These are phyloP conservation scores for Sonneratia caseolaris DNA, from an alignment of 345 rosid species.

Conservation along the genomic window DNA sequence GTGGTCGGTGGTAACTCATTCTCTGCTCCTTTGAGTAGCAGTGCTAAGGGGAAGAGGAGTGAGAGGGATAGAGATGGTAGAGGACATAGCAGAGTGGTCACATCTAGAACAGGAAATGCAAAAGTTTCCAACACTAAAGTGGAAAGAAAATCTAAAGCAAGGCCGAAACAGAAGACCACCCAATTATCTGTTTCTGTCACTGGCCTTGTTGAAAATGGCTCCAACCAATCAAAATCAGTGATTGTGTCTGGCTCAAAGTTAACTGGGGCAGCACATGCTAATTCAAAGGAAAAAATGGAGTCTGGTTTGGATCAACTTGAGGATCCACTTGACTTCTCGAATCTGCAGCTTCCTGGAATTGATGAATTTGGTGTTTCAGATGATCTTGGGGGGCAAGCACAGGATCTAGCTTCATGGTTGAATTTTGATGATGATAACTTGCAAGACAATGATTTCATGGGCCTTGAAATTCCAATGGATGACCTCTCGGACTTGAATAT, in stretches of 20 bases:
- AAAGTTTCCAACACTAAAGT: slow-evolving; percentile 69
- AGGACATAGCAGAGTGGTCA: slow-evolving; percentile 57
- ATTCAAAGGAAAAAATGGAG: slow-evolving; percentile 40
- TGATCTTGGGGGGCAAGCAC: slow-evolving; percentile 46
- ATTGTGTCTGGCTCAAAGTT: slow-evolving; percentile 39
- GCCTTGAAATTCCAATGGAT: slow-evolving; percentile 99
- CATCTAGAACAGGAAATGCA: slow-evolving; percentile 58
- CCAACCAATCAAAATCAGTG: slow-evolving; percentile 52
- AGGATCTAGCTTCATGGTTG: slow-evolving; percentile 90
- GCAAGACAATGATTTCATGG: slow-evolving; percentile 81
- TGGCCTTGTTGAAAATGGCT: slow-evolving; percentile 50
- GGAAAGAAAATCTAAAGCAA: slow-evolving; percentile 76
- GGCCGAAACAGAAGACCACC: slow-evolving; percentile 85
- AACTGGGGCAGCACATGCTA: slow-evolving; percentile 26
- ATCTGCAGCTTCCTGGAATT: slow-evolving; percentile 59
- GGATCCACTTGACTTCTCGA: slow-evolving; percentile 62
- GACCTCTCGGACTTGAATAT: slow-evolving; percentile 91
- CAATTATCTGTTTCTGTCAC: slow-evolving; percentile 67
- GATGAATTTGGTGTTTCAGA: slow-evolving; percentile 47
- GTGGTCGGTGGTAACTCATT: slow-evolving; percentile 42
- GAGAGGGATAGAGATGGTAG: slow-evolving; percentile 97
- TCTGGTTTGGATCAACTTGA: slow-evolving; percentile 56
- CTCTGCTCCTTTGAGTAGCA: slow-evolving; percentile 39
- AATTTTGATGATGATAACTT: slow-evolving; percentile 87
- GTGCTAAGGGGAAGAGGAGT: slow-evolving; percentile 87